Evolutionary conservation across 2,329 filamentous ascomycete genomes (phyloP), one percentile per base, ranked within the genome.

Genomic region (Westerdykella aurantiaca): DNA sequence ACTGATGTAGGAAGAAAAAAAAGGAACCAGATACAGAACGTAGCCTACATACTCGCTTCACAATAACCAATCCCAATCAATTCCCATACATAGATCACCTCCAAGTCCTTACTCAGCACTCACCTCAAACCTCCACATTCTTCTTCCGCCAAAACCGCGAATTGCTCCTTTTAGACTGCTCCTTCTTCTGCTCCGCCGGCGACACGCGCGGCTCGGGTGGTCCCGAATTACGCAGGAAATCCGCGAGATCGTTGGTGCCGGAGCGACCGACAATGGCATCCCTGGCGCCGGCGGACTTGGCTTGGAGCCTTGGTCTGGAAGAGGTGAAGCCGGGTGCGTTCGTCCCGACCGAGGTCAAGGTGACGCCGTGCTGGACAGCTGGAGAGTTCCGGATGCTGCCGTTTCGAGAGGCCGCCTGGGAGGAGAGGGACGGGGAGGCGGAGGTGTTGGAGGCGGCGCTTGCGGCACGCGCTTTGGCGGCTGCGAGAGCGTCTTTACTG

Each of bases 221-320:
- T 0, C 67, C 70, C 1, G 64, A 69, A 23, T 63, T 67, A 25
- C 62, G 61, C 33, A 73, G 45, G 48, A 73, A 73, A 42, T 72
- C 69, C 2, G 69, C 70, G 25, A 72, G 55, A 43, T 72, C 69
- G 33, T 62, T 65, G 2, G 68, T 71, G 1, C 55, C 59, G 6
- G 63, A 61, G 14, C 63, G 56, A 0, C 48, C 50, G 9, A 43
- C 33, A 0, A 48, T 47, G 11, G 45, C 42, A 12, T 61, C 59
- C 13, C 43, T 51, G 0, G 55, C 52, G 1, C 55, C 51, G 10
- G 63, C 58, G 10, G 50, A 53, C 3, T 62, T 55, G 14, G 59
- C 55, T 38, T 65, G 61, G 6, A 60, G 37, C 17, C 48, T 54
- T 1, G 63, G 53, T 35, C 57, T 60, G 37, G 58, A 57, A 6